Conservation (phyloP, 495 filamentous ascomycete species). For the Penicillium arizonense region DNA sequence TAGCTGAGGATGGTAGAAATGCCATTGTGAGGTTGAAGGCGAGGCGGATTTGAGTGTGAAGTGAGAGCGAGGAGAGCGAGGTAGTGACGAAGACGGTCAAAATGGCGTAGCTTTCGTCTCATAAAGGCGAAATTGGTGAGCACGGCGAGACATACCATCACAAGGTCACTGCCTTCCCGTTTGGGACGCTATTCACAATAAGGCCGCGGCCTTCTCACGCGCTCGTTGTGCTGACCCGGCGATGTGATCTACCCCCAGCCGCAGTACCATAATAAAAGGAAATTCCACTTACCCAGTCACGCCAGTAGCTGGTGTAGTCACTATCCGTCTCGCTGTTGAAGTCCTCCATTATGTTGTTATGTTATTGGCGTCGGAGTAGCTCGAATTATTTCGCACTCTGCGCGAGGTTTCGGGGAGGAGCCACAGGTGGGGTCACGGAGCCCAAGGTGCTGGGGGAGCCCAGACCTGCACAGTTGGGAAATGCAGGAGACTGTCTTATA, state of each 20-base stretch:
- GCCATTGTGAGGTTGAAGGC: too few relatives aligned
- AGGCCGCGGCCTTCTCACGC: too few relatives aligned
- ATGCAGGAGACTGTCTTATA: background rate
- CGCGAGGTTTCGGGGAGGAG: conserved; percentile 12
- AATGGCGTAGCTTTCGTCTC: too few relatives aligned
- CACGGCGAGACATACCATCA: too few relatives aligned
- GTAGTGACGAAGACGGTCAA: too few relatives aligned
- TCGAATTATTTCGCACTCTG: conserved; percentile 7
- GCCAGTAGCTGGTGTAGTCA: conserved; percentile 99
- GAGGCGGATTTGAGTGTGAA: too few relatives aligned
- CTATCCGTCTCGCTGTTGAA: conserved; percentile 97
- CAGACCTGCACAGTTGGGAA: conserved; percentile 26
- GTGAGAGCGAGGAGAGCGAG: too few relatives aligned
- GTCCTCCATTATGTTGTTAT: conserved; percentile 71
- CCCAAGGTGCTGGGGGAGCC: conserved; percentile 26
- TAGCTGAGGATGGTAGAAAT: too few relatives aligned
- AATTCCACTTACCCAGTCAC: conserved; percentile 83
- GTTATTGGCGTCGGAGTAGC: background rate
- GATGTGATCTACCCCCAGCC: background rate
- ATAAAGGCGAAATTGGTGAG: too few relatives aligned
- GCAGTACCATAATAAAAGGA: conserved; percentile 2
- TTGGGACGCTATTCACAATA: too few relatives aligned
- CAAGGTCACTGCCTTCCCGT: too few relatives aligned
- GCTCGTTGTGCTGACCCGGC: too few relatives aligned
- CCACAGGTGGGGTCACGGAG: conserved; percentile 33